Base-by-base conservation (phyloP, 2,329 filamentous ascomycete genomes). In the Phialocephala sp. region DNA sequence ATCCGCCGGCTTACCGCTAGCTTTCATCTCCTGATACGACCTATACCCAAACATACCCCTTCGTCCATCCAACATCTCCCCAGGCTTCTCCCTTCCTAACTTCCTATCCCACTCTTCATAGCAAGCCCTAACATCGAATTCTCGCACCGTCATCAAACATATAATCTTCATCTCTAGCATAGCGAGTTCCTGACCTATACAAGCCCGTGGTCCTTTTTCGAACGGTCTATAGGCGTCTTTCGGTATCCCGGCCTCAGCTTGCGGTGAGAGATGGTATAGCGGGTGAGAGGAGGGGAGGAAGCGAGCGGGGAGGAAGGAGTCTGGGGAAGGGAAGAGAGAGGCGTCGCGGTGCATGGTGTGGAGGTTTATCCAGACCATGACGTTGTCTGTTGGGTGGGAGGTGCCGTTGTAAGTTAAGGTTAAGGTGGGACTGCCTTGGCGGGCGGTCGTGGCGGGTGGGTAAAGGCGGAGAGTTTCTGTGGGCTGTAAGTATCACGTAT, bases 131-230 rank as follows among this genome's bases (percentile, higher is more conserved):
- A 87, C 80, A 60, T 85, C 83, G 56, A 85, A 84, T 15, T 80
- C 78, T 45, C 83, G 71, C 4, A 82, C 67, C 0, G 80, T 80
- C 69, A 73, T 84, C 27, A 1, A 81, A 80, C 43, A 86, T 72
- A 83, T 79, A 54, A 82, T 76, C 64, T 79, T 80, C 24, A 80
- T 74, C 72, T 86, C 83, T 24, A 74, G 69, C 77, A 84, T 80
- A 0, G 83, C 85, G 24, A 86, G 74, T 68, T 82, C 80, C 72
- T 88, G 84, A 0, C 86, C 86, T 11, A 87, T 81, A 70, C 86
- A 89, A 60, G 82, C 83, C 14, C 86, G 75, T 1, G 81, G 79
- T 0, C 86, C 86, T 63, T 81, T 78, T 69, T 84, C 83, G 72
- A 89, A 89, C 0, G 83, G 79, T 9, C 85, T 80, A 79, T 80